Percentiles rank a stretch among this genome's conserved stretches.
Conservation (phyloP, 176 grass and related monocot species). For the Pontederia crassipes region DNA sequence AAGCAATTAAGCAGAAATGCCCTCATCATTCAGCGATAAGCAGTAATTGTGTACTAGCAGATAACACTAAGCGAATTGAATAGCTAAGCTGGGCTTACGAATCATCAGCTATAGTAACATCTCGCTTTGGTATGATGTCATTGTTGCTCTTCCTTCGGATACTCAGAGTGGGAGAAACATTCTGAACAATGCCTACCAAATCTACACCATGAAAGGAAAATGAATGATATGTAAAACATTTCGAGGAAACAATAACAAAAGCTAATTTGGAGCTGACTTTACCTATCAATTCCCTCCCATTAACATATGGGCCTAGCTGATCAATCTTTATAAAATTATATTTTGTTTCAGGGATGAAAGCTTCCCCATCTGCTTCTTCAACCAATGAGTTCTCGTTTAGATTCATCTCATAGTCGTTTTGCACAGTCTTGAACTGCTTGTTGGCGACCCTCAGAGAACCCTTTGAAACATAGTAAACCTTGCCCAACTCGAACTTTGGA, state of each 20-base stretch:
- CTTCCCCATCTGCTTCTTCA: conserved; percentile 80
- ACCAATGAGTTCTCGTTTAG: conserved; percentile 79
- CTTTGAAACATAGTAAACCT: conserved; percentile 94
- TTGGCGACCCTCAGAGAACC: conserved; percentile 83
- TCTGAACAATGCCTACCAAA: conserved; percentile 73
- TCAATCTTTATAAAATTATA: conserved; percentile 86
- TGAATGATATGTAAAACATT: neutral
- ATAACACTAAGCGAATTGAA: neutral
- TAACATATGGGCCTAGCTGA: conserved; percentile 68
- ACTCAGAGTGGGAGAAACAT: conserved; percentile 66
- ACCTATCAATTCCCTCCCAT: conserved; percentile 85
- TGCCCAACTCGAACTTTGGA: conserved; percentile 68
- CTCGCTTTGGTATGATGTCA: conserved; percentile 73
- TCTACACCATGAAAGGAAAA: conserved; percentile 31
- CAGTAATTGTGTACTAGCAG: neutral
- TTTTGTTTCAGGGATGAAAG: conserved; percentile 64
- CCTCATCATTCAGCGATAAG: neutral
- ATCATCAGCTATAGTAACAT: conserved; percentile 83
- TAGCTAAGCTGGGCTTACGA: conserved; percentile 36
- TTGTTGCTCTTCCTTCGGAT: conserved; percentile 72
- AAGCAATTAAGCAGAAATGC: conserved; percentile 6
- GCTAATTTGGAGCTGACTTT: conserved; percentile 4
- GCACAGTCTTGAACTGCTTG: conserved; percentile 87
- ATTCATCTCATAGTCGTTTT: conserved; percentile 95
- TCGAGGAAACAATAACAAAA: neutral